Conservation (phyloP, 192 early-diverging fungal genomes). For the Mortierella alpina region DNA sequence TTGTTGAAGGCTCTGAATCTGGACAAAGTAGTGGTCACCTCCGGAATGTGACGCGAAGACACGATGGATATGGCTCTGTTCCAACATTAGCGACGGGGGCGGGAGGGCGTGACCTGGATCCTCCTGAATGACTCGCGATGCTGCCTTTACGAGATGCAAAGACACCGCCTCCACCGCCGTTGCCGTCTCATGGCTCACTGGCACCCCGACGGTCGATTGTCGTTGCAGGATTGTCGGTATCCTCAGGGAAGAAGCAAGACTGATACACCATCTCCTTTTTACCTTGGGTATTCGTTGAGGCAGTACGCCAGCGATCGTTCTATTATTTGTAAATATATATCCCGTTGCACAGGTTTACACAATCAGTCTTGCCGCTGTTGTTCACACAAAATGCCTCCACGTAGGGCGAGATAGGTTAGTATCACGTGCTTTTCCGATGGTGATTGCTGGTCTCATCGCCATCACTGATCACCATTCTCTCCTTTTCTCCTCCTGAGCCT, state of each 20-base stretch:
- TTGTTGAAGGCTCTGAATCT: neutral
- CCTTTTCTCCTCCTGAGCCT: too few species aligned
- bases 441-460: too few species aligned
- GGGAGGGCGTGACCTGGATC: neutral
- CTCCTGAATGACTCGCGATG: constrained; percentile 28
- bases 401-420: too few species aligned
- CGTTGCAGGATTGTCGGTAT: neutral
- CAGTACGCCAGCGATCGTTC: too few species aligned
- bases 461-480: too few species aligned
- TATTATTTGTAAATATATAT: too few species aligned
- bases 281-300: neutral
- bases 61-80: constrained; percentile 37
- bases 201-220: constrained; percentile 7
- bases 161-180: neutral
- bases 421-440: too few species aligned
- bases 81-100: neutral
- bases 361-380: too few species aligned
- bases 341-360: too few species aligned
- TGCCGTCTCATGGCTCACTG: neutral
- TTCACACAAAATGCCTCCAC: too few species aligned
- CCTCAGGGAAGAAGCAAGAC: constrained; percentile 26
- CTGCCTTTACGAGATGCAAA: neutral
- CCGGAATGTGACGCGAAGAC: constrained; percentile 18
- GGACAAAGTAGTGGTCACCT: neutral
- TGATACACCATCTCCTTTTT: neutral